Base-by-base conservation (phyloP, 2,329 filamentous ascomycete genomes). In the Diplodia seriata region DNA sequence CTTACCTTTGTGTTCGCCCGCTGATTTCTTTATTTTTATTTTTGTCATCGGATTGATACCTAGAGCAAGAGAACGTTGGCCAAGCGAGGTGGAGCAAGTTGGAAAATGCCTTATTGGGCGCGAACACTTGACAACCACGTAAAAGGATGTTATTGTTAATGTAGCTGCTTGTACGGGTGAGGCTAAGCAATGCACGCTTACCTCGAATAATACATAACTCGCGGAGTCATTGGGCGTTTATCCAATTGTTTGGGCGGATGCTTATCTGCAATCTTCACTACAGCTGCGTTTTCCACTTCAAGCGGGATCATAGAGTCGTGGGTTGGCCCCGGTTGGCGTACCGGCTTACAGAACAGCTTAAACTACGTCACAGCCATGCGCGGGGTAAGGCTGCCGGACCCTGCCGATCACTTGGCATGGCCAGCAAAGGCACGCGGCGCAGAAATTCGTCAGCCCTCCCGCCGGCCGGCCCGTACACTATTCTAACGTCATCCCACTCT, bases 301-400 rank as follows among this genome's bases (percentile, higher is more conserved):
- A 43, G 38, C 4, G 18, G 38, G 1, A 7, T 2, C 18, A 15
- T 43, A 4, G 18, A 43, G 38, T 14, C 38, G 15, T 43, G 43
- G 18, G 40, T 18, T 47, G 15, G 18, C 6, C 18, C 7, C 18
- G 40, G 2, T 47, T 18, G 18, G 40, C 15, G 18, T 18, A n/a
- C 40, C 18, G 8, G 40, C 40, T 6, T 18, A 7, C 2, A n/a
- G 43, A 47, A 20, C 20, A 36, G 53, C 53, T 3, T 6, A 20
- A 26, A 11, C 23, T 57, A 40, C 33, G 33, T 26, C 33, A 31
- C 36, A 59, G 56, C 56, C 59, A n/a, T 31, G 49, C 38, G 61
- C 61, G 62, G 62, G 62, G 62, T 65, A 54, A 65, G 62, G 49
- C 62, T n/a, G 50, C 49, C 36, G 33, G 62, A 65, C 62, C 62